These are phyloP conservation scores for Cicer yamashitae DNA, from an alignment of 306 rosid genomes.

Conservation along the genomic window DNA sequence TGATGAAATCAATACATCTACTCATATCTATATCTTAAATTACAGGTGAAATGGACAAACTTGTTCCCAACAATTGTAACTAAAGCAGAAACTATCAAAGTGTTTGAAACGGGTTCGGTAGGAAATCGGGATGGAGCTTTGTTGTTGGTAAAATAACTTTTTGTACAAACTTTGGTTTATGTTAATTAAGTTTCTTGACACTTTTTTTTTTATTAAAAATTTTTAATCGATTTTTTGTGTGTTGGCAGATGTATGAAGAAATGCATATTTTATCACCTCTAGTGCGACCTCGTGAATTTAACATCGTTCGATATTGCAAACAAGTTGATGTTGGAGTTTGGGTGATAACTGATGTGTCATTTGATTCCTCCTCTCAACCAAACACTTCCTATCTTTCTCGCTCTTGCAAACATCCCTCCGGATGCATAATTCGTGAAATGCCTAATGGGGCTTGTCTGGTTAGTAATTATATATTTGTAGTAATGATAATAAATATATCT, in stretches of 20 bases:
- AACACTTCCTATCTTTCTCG: neutral
- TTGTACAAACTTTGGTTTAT: neutral
- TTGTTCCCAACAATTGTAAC: slow-evolving; percentile 63
- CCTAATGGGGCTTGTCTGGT: slow-evolving; percentile 65
- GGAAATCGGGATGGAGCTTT: slow-evolving; percentile 62
- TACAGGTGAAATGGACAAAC: slow-evolving; percentile 22
- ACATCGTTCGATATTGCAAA: slow-evolving; percentile 55
- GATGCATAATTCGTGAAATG: slow-evolving; percentile 72
- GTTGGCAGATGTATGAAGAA: slow-evolving; percentile 70
- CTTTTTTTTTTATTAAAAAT: neutral
- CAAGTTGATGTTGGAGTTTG: slow-evolving; percentile 46
- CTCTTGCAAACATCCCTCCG: slow-evolving; percentile 62
- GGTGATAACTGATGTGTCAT: slow-evolving; percentile 70
- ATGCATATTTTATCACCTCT: slow-evolving; percentile 75
- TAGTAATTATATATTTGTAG: neutral
- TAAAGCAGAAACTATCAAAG: slow-evolving; percentile 57
- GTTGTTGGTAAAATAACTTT: slow-evolving; percentile 59
- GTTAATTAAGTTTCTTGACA: neutral
- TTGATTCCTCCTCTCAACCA: slow-evolving; percentile 36
- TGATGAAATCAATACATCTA: neutral
- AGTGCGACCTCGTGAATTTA: slow-evolving; percentile 62
- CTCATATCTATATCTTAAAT: neutral
- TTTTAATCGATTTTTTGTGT: neutral
- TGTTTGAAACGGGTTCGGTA: slow-evolving; percentile 52
- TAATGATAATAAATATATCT: no score